Conservation (phyloP, 139 green algal species). For the Ostreobium quekettii region DNA sequence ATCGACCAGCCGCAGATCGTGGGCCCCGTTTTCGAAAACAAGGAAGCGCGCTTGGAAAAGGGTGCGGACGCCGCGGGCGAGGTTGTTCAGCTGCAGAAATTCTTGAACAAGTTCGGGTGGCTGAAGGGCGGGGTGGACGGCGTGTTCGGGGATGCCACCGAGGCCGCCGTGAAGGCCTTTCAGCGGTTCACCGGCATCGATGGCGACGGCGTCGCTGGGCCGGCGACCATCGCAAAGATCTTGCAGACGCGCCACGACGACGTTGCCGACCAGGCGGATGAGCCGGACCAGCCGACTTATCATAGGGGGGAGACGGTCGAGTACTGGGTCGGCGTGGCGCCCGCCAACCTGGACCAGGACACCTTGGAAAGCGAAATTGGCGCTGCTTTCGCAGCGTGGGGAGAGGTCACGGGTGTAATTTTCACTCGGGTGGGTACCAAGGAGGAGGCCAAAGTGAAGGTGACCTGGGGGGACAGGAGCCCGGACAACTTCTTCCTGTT, state of each 20-base stretch:
- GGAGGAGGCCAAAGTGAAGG: constrained; percentile 8
- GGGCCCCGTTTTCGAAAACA: constrained; percentile 19
- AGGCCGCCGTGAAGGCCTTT: constrained; percentile 10
- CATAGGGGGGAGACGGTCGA: background rate
- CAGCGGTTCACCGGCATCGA: constrained; percentile 10
- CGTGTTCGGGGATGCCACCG: constrained; percentile 10
- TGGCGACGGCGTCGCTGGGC: constrained; percentile 15
- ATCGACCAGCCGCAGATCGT: constrained; percentile 11
- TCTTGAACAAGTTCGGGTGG: constrained; percentile 11
- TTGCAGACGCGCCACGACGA: constrained; percentile 14
- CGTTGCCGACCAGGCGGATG: too few relatives aligned
- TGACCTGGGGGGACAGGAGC: constrained; percentile 16
- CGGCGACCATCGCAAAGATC: constrained; percentile 7
- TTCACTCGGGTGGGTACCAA: constrained; percentile 17
- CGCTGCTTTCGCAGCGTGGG: constrained; percentile 17
- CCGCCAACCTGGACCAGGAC: constrained; percentile 17
- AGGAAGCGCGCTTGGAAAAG: background rate
- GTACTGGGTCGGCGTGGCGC: constrained; percentile 21
- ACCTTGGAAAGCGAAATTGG: constrained; percentile 19
- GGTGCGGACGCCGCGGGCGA: constrained; percentile 20
- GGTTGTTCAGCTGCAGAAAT: constrained; percentile 20
- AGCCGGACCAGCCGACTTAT: background rate
- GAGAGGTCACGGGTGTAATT: background rate
- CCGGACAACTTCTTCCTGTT: constrained; percentile 23
- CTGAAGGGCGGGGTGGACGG: constrained; percentile 7